Evolutionary conservation across 75 land plant genomes (phyloP).

Genomic region (Cryptomeria japonica): DNA sequence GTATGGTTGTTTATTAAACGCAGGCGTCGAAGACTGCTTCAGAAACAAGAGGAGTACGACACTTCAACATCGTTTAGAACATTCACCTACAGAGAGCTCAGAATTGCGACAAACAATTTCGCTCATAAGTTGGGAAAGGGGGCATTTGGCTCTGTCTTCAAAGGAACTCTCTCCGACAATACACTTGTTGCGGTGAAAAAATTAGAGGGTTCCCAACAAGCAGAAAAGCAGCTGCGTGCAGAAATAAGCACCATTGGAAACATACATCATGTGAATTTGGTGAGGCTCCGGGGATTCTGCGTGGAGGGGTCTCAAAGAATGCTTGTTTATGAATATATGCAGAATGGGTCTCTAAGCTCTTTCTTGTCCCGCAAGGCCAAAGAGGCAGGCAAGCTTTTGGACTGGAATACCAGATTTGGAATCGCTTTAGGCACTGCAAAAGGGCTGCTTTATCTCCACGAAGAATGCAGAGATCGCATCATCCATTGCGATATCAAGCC

Average conservation of each 20-base stretch:
- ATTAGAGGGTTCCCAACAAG: conserved; percentile 69
- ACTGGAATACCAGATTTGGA: conserved; percentile 47
- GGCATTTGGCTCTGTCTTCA: conserved; percentile 80
- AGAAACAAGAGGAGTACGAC: not conserved
- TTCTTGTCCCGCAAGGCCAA: conserved; percentile 37
- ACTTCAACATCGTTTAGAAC: not conserved
- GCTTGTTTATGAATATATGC: conserved; percentile 40
- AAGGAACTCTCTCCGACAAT: conserved; percentile 50
- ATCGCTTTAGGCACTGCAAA: conserved; percentile 70
- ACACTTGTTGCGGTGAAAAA: conserved; percentile 70
- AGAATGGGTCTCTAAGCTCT: conserved; percentile 28
- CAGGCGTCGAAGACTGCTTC: not conserved
- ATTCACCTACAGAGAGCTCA: conserved; percentile 31
- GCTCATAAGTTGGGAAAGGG: conserved; percentile 28
- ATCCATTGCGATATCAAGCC: conserved; percentile 80
- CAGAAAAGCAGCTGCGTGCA: conserved; percentile 77
- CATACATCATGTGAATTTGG: conserved; percentile 83
- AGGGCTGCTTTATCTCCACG: conserved; percentile 66
- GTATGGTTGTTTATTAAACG: not conserved
- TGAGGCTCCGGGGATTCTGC: conserved; percentile 77
- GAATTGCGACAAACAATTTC: conserved; percentile 19
- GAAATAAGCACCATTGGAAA: conserved; percentile 81
- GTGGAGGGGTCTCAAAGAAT: conserved; percentile 17
- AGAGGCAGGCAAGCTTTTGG: conserved; percentile 17
- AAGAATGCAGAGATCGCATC: conserved; percentile 56